Evolutionary conservation across 768 basidiomycete species (phyloP), one percentile per base, ranked within the genome.

Genomic region (Suillus bovinus): DNA sequence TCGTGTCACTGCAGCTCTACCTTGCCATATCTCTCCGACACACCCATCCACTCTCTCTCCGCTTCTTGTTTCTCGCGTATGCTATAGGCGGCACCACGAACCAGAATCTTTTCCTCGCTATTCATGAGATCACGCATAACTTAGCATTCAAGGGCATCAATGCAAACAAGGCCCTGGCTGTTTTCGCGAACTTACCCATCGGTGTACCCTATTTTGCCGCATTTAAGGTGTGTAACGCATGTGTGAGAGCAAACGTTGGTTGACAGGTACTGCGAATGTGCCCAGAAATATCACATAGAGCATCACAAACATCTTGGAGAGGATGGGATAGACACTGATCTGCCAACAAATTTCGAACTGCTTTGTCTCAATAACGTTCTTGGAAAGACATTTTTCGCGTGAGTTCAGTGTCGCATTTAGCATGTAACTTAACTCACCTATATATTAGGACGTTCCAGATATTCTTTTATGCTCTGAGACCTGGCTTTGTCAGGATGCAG

Each of bases 41-140:
- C 69, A 86, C 85, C 4, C 81, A 84, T 33, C 87, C 93, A 1
- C 73, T 88, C 55, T 94, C 92, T 3, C 83, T 81, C 24, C 69
- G 79, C 54, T 98, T 97, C 76, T 70, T 98, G 61, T 65, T 89
- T 62, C 80, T 81, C 14, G 94, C 96, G 1, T 99, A 98, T 72
- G 80, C 77, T 16, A 82, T 99, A 55, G 97, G 97, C 2, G 97
- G 94, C 4, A 98, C 96, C 1, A 90, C 91, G 9, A 99, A 99
- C 77, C 97, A 99, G 74, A 99, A 99, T 74, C 83, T 96, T 42
- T 99, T 99, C 77, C 85, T 99, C 54, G 94, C 97, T 47, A 97
- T 99, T 59, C 97, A 99, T 72, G 97, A 99, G 72, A 97, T 99
- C 64, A 97, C 96, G 2, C 97, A 99, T 74, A 99, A 98, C 73